Evolutionary conservation across 179 eudicot species (phyloP), one percentile per base, ranked within the genome.

Genomic region (Actinidia chinensis): DNA sequence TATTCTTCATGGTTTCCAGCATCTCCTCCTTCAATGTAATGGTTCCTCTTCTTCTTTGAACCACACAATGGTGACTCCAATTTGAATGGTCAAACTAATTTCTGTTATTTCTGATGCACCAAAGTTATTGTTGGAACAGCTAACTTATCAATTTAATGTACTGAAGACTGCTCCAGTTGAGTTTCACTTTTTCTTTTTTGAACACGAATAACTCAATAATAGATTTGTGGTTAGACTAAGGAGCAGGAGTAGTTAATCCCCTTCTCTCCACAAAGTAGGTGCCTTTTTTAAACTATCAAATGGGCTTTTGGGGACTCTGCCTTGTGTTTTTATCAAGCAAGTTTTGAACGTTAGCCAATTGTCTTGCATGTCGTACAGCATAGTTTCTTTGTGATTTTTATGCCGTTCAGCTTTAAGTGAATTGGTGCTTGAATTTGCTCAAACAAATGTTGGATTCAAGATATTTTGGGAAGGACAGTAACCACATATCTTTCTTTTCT

Each of bases 21-120:
- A 82, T 93, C 97, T 66, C 98, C 96, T 33, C 96, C 98, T 81
- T 93, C 98, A 58, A 90, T 88, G 50, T 88, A 93, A 83, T 91
- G 98, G 82, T 91, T 91, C 73, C 97, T 88, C 88, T 93, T 93
- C 90, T 88, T 91, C 82, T 89, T 79, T 54, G 91, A 65, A 68
- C 96, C 98, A 64, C 96, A 92, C 86, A 89, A 82, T 4, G 98
- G 98, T 22, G 96, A 94, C 44, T 72, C 79, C 6, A 91, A 88
- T 76, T 91, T 88, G 86, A 93, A 93, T 36, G 40, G 40, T 36
- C 40, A 36, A 36, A 36, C 40, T 36, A 36, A 36, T 36, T 36
- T 36, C 40, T 46, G 97, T 1, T 36, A 36, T 36, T 36, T 36
- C 40, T 36, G 40, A 36, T 36, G 40, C 40, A 36, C 40, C 40